Evolutionary conservation across 140 eudicot genomes (phyloP).

Genomic region (Oenanthe javanica): DNA sequence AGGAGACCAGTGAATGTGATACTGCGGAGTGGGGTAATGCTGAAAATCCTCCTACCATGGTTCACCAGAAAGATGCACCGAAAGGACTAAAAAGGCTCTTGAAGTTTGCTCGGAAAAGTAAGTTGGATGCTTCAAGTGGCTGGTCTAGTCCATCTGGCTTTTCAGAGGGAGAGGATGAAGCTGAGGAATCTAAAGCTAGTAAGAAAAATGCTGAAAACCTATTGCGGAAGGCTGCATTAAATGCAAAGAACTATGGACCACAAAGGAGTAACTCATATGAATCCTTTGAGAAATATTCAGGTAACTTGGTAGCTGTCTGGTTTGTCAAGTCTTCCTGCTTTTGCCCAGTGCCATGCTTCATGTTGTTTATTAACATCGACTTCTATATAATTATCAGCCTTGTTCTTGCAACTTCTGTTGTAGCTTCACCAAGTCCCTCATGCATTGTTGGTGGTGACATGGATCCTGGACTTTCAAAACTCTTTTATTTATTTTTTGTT

Average conservation of each 20-base stretch:
- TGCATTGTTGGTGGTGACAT: neutral
- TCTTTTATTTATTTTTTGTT: neutral
- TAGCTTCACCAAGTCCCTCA: neutral
- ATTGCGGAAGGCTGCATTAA: conserved; percentile 44
- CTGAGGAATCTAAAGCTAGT: conserved; percentile 56
- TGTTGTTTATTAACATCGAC: neutral
- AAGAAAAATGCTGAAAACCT: conserved; percentile 45
- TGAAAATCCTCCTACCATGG: conserved; percentile 71
- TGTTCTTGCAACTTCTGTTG: neutral
- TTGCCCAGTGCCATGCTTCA: neutral
- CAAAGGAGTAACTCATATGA: conserved; percentile 15
- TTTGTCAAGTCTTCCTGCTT: neutral
- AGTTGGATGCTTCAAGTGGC: conserved; percentile 57
- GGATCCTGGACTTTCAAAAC: neutral
- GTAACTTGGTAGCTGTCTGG: neutral
- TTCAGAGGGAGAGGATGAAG: conserved; percentile 90
- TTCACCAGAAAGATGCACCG: conserved; percentile 88
- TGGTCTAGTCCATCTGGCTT: conserved; percentile 75
- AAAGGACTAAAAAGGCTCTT: conserved; percentile 85
- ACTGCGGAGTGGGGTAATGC: conserved; percentile 83
- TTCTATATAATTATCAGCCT: neutral
- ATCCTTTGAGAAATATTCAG: conserved; percentile 23
- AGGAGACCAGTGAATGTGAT: conserved; percentile 79
- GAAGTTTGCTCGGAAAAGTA: conserved; percentile 87
- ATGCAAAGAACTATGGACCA: conserved; percentile 33